Percentiles rank a stretch among this genome's conserved stretches.
These are phyloP conservation scores for Lentinus brumalis DNA, from an alignment of 768 basidiomycete genomes.

Conservation along the genomic window DNA sequence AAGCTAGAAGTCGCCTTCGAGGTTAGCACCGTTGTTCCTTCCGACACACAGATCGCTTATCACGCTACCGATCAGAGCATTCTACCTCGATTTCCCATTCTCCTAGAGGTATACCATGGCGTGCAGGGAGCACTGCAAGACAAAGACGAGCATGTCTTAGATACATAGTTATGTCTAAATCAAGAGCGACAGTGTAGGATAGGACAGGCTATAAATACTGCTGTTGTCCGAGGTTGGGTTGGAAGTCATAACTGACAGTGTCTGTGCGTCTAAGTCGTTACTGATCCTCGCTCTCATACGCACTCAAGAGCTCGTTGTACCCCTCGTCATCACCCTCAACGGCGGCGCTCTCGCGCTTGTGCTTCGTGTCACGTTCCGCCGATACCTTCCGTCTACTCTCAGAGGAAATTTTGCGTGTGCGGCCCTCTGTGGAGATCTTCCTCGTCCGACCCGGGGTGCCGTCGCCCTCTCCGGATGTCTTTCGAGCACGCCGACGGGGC, in stretches of 20 bases:
- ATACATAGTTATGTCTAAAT: constrained; percentile 9
- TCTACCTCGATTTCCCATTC: constrained; percentile 62
- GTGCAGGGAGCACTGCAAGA: constrained; percentile 50
- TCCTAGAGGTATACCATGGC: constrained; percentile 60
- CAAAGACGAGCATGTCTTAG: background rate
- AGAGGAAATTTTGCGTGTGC: constrained; percentile 25
- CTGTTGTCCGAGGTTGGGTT: background rate
- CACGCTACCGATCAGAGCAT: constrained; percentile 49
- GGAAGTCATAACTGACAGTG: background rate
- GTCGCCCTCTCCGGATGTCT: constrained; percentile 41
- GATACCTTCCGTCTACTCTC: constrained; percentile 46
- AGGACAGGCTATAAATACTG: constrained; percentile 15
- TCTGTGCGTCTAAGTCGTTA: constrained; percentile 13
- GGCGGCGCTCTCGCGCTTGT: constrained; percentile 60
- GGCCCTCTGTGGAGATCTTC: constrained; percentile 33
- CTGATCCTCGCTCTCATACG: constrained; percentile 77
- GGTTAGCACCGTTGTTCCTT: constrained; percentile 40
- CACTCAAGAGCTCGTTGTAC: constrained; percentile 76
- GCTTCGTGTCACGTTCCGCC: constrained; percentile 38
- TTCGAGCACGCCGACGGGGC: constrained; percentile 36
- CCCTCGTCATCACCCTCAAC: constrained; percentile 79
- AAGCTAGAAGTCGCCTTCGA: constrained; percentile 59
- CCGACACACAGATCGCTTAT: background rate
- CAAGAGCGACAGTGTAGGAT: constrained; percentile 6
- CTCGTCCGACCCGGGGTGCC: constrained; percentile 39